These are phyloP conservation scores for Phylloboletellus chloephorus DNA, from an alignment of 1,284 basidiomycete genomes.

Conservation along the genomic window DNA sequence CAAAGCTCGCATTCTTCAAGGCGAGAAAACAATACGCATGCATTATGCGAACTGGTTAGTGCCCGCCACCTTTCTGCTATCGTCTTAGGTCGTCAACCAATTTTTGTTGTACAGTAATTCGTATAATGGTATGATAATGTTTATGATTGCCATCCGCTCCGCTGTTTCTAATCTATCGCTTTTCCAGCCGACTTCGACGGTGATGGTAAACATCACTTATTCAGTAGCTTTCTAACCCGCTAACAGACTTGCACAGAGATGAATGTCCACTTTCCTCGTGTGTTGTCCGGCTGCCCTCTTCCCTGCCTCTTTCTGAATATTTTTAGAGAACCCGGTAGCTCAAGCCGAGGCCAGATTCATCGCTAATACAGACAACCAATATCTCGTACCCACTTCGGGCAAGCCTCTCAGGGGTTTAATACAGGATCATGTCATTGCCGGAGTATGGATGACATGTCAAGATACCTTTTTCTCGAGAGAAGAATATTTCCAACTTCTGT, in stretches of 20 bases:
- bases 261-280: conserved; percentile 99
- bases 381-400: conserved; percentile 96
- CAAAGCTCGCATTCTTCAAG: conserved; percentile 85
- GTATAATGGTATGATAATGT: conserved; percentile 72
- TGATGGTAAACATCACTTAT: conserved; percentile 58
- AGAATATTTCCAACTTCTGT: conserved; percentile 95
- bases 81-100: conserved; percentile 7
- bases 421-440: conserved; percentile 98
- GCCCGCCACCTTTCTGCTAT: conserved; percentile 1
- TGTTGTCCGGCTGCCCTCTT: conserved; percentile 31
- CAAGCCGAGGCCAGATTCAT: conserved; percentile 92
- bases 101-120: conserved; percentile 66
- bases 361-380: conserved; percentile 98
- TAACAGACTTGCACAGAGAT: conserved; percentile 61
- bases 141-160: conserved; percentile 3
- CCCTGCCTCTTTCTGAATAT: conserved; percentile 7
- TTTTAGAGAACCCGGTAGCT: conserved; percentile 82
- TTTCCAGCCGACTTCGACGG: conserved; percentile 94
- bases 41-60: conserved; percentile 97
- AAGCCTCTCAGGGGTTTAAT: conserved; percentile 97
- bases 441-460: conserved; percentile 98
- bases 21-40: conserved; percentile 99
- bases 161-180: conserved; percentile 13
- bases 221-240: conserved; percentile 5
- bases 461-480: conserved; percentile 93